Conservation (phyloP, 83 land plant species). For the Isoetes engelmannii region DNA sequence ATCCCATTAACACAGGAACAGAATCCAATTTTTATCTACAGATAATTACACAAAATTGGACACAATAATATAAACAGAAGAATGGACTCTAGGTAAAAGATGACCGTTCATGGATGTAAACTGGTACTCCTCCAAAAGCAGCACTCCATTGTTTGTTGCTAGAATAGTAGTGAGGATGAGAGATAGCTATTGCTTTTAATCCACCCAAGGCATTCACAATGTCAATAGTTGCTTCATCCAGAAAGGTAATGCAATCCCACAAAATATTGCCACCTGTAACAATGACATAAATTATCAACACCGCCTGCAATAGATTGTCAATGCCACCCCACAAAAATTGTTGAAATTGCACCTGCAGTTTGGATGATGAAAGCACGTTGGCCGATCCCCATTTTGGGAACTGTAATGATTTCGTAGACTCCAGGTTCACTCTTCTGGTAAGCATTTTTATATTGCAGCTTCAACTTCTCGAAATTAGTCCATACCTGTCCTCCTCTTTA, state of each 20-base stretch:
- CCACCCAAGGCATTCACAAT: slow-evolving; percentile 28
- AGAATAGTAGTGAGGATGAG: slow-evolving; percentile 26
- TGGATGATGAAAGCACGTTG: slow-evolving; percentile 26
- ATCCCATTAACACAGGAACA: neutral
- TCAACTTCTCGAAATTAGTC: slow-evolving; percentile 16
- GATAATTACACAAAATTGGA: neutral
- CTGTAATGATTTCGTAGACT: slow-evolving; percentile 12
- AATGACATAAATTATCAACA: neutral
- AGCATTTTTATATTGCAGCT: slow-evolving; percentile 15
- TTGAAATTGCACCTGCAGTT: slow-evolving; percentile 12
- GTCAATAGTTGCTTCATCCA: slow-evolving; percentile 32
- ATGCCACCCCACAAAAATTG: neutral
- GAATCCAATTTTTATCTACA: neutral
- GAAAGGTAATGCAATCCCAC: slow-evolving; percentile 28
- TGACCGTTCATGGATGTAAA: slow-evolving; percentile 27
- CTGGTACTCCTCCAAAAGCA: slow-evolving; percentile 26
- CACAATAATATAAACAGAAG: neutral
- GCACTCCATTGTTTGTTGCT: slow-evolving; percentile 28
- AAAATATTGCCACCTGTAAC: slow-evolving; percentile 28
- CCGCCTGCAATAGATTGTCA: neutral
- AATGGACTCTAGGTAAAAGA: neutral
- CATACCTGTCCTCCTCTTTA: slow-evolving; percentile 22
- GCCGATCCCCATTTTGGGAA: slow-evolving; percentile 20
- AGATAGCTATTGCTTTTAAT: slow-evolving; percentile 27
- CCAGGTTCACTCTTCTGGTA: slow-evolving; percentile 18